Percentiles rank a stretch among this genome's conserved stretches.
These are phyloP conservation scores for Herpotrichia juniperi DNA, from an alignment of 2,329 filamentous ascomycete species.

Conservation along the genomic window DNA sequence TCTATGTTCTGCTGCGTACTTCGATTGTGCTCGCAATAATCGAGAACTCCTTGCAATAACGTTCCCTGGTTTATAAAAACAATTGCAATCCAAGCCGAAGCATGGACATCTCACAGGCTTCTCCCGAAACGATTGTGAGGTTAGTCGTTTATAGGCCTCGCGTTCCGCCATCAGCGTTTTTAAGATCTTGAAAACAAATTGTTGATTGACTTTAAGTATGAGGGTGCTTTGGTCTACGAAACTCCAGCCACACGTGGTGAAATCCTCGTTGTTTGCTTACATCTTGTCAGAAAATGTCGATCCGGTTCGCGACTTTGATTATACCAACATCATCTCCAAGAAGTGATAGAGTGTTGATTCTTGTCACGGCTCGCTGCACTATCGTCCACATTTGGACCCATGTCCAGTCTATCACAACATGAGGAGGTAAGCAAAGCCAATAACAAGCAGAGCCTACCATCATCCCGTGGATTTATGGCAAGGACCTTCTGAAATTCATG, in stretches of 20 bases:
- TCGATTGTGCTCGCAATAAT: constrained; percentile 1
- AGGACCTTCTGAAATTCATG: constrained; percentile 2
- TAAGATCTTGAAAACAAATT: neutral
- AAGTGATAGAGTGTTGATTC: constrained; percentile 6
- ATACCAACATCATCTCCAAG: constrained; percentile 7
- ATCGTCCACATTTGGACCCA: neutral
- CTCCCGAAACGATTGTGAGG: neutral
- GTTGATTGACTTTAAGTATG: neutral
- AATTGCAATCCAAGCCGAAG: neutral
- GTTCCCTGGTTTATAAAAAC: neutral
- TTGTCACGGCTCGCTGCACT: neutral
- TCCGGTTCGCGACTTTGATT: neutral
- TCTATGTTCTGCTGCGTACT: neutral
- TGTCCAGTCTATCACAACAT: neutral
- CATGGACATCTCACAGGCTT: neutral
- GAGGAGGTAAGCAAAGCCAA: neutral
- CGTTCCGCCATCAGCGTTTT: neutral
- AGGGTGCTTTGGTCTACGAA: constrained; percentile 1
- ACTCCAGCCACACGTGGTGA: constrained; percentile 1
- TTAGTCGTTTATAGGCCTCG: neutral
- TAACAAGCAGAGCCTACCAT: neutral
- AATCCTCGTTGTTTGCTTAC: constrained; percentile 5
- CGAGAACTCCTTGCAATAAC: constrained; percentile 1
- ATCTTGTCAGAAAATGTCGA: neutral
- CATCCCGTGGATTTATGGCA: neutral